Percentiles rank a stretch among this genome's conserved stretches.
Evolutionary conservation across 2,329 filamentous ascomycete species (phyloP).

Genomic region (Curvularia spicifera): DNA sequence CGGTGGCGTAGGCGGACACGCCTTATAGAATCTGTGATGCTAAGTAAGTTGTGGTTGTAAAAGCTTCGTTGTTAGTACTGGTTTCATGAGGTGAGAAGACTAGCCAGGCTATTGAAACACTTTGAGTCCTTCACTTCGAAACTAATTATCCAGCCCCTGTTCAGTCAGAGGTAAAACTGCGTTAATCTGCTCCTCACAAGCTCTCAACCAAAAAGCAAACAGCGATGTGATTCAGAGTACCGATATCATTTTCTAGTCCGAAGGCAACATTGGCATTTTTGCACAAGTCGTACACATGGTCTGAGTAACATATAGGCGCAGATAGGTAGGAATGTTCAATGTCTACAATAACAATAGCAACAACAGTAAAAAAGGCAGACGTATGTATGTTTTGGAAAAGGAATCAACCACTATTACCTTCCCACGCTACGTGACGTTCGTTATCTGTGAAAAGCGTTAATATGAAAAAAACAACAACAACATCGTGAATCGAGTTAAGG

Average conservation of each 20-base stretch:
- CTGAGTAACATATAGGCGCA: not conserved
- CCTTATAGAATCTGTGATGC: not conserved
- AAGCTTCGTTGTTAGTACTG: too few species aligned
- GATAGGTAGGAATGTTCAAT: not conserved
- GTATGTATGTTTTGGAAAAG: not conserved
- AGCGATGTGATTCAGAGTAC: not conserved
- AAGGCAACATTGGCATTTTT: not conserved
- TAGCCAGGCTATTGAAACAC: too few species aligned
- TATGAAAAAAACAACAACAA: not conserved
- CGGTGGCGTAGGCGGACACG: not conserved
- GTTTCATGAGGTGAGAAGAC: too few species aligned
- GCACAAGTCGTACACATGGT: not conserved
- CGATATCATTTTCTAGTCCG: not conserved
- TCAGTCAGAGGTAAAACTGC: not conserved
- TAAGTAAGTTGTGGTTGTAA: too few species aligned
- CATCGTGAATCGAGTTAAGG: too few species aligned
- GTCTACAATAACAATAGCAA: not conserved
- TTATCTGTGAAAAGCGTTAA: constrained; percentile 15
- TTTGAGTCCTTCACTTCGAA: not conserved
- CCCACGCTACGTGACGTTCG: constrained; percentile 35
- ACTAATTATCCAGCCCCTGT: not conserved
- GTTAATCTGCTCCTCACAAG: not conserved
- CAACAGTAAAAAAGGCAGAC: not conserved
- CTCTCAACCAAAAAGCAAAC: not conserved
- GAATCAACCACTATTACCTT: constrained; percentile 7